Evolutionary conservation across 768 basidiomycete species (phyloP).

Genomic region (Mycena floridula): DNA sequence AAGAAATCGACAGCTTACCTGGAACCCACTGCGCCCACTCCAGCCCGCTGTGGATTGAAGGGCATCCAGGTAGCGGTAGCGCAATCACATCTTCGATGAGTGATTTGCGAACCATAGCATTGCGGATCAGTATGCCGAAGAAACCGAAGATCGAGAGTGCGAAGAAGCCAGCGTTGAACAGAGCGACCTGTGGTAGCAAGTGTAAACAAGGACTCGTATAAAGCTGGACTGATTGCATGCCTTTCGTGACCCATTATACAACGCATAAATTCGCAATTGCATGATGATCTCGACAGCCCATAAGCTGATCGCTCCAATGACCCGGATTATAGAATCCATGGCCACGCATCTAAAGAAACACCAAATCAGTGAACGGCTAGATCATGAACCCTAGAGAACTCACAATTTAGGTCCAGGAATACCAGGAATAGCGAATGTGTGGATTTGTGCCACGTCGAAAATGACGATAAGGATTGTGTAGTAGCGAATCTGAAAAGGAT

Average conservation of each 20-base stretch:
- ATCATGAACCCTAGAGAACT: slow-evolving; percentile 7
- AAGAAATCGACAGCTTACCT: slow-evolving; percentile 16
- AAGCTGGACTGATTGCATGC: slow-evolving; percentile 13
- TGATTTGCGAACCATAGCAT: slow-evolving; percentile 25
- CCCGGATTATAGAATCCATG: slow-evolving; percentile 35
- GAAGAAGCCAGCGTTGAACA: slow-evolving; percentile 34
- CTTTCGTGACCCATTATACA: slow-evolving; percentile 33
- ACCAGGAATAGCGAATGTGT: slow-evolving; percentile 32
- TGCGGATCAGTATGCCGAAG: slow-evolving; percentile 33
- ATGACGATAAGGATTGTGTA: slow-evolving; percentile 36
- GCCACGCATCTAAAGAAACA: slow-evolving; percentile 36
- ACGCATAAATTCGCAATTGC: slow-evolving; percentile 38
- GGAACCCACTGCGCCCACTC: slow-evolving; percentile 43
- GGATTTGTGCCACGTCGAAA: slow-evolving; percentile 40
- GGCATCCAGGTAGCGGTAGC: slow-evolving; percentile 35
- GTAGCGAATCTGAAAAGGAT: slow-evolving; percentile 34
- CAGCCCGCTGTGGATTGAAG: slow-evolving; percentile 31
- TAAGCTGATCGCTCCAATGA: slow-evolving; percentile 36
- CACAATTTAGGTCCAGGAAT: slow-evolving; percentile 29
- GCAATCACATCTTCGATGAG: slow-evolving; percentile 29
- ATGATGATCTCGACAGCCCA: slow-evolving; percentile 48
- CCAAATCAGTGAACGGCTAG: neutral
- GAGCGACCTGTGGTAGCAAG: slow-evolving; percentile 30
- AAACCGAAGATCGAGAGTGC: slow-evolving; percentile 32
- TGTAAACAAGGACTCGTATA: neutral